Conservation (phyloP, 2,329 filamentous ascomycete species). For the Aspergillus hiratsukae region DNA sequence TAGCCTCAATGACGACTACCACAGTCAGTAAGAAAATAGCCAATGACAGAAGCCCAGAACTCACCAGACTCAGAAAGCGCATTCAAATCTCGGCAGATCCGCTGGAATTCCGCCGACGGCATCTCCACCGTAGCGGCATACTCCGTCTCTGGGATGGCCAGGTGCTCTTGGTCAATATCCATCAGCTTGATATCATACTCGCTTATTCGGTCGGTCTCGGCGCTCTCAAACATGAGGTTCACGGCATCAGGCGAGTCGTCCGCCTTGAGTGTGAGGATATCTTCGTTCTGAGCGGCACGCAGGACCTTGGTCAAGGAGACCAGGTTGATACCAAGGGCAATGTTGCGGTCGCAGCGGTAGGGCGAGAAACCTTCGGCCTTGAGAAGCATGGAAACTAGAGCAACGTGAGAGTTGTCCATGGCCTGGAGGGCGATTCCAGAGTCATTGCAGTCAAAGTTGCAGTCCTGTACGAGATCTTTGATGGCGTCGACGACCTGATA, state of each 20-base stretch:
- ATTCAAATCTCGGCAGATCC: conserved; percentile 88
- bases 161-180: conserved; percentile 99
- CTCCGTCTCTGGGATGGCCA: conserved; percentile 98
- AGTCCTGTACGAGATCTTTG: conserved; percentile 98
- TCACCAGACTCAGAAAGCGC: conserved; percentile 92
- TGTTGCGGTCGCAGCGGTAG: conserved; percentile 98
- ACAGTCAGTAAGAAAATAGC: conserved; percentile 16
- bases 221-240: conserved; percentile 92
- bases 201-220: conserved; percentile 81
- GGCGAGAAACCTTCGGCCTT: conserved; percentile 91
- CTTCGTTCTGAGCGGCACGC: conserved; percentile 87
- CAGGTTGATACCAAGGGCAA: conserved; percentile 95
- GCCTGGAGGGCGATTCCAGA: conserved; percentile 95
- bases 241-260: conserved; percentile 94
- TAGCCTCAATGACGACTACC: conserved; percentile 87
- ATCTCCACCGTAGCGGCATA: conserved; percentile 88
- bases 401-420: conserved; percentile 99
- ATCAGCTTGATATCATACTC: conserved; percentile 99
- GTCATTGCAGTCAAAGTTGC: conserved; percentile 99
- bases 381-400: conserved; percentile 97
- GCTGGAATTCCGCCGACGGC: conserved; percentile 85
- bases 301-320: conserved; percentile 96
- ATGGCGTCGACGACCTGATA: conserved; percentile 91
- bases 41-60: conserved; percentile 27
- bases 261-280: conserved; percentile 93